Evolutionary conservation across 805 yeast genomes (phyloP).

Genomic region (Candida pini): DNA sequence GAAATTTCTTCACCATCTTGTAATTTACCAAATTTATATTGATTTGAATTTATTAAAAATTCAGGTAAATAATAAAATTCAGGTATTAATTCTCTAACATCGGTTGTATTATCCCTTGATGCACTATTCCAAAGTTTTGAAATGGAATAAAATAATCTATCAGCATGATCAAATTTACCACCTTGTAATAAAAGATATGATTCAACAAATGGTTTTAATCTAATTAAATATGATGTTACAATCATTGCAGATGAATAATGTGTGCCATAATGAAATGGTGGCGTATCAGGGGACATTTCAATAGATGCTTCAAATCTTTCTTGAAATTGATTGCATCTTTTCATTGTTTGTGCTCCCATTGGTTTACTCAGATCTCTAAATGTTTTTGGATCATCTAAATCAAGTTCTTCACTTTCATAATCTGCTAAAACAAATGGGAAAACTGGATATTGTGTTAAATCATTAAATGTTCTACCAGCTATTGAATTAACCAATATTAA

Average conservation of each 20-base stretch:
- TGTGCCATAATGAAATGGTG: constrained; percentile 89
- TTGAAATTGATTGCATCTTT: constrained; percentile 55
- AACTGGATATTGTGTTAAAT: constrained; percentile 83
- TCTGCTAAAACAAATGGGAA: constrained; percentile 91
- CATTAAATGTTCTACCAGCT: constrained; percentile 88
- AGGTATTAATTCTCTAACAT: constrained; percentile 82
- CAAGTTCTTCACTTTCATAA: constrained; percentile 65
- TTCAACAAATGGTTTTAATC: constrained; percentile 76
- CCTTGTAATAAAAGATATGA: constrained; percentile 78
- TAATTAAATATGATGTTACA: constrained; percentile 71
- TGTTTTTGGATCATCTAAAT: constrained; percentile 52
- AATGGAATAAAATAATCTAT: constrained; percentile 68
- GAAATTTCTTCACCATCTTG: constrained; percentile 55
- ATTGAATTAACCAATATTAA: constrained; percentile 73
- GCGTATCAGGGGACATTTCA: constrained; percentile 46
- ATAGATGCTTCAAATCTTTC: constrained; percentile 70
- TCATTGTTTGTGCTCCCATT: constrained; percentile 79
- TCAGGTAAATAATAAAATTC: constrained; percentile 84
- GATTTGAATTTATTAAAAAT: constrained; percentile 59
- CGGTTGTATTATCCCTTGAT: constrained; percentile 73
- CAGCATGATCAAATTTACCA: constrained; percentile 86
- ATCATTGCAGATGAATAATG: constrained; percentile 94
- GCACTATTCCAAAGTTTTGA: constrained; percentile 81
- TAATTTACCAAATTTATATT: constrained; percentile 62
- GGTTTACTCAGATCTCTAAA: constrained; percentile 80